Percentiles rank a stretch among this genome's conserved stretches.
phyloP scores from a whole-genome alignment of 1,284 basidiomycete genomes.

The Moesziomyces antarcticus region DNA sequence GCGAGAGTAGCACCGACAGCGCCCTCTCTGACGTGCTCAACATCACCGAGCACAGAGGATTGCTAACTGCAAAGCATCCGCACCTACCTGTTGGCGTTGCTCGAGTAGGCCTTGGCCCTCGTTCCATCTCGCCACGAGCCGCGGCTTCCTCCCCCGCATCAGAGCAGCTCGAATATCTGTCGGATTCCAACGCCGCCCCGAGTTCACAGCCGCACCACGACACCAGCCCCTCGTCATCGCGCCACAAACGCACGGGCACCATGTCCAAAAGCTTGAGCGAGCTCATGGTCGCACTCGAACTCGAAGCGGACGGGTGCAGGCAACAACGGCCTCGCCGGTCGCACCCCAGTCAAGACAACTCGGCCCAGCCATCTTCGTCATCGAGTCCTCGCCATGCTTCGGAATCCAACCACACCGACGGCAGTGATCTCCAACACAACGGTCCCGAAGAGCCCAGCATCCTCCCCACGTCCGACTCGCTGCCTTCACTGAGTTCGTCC shows the following conservation, averaged over 20 bases:
- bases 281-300: slow-evolving; percentile 39
- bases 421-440: neutral
- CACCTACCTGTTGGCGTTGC: slow-evolving; percentile 2
- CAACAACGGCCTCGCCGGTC: no score
- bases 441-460: neutral
- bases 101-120: slow-evolving; percentile 25
- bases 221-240: neutral
- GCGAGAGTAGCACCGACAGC: slow-evolving; percentile 23
- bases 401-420: slow-evolving; percentile 5
- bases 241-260: slow-evolving; percentile 23
- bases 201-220: neutral
- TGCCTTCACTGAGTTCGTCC: slow-evolving; percentile 27
- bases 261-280: slow-evolving; percentile 43
- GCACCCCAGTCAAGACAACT: no score
- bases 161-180: slow-evolving; percentile 6
- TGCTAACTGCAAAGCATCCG: slow-evolving; percentile 10
- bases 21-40: slow-evolving; percentile 36
- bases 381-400: slow-evolving; percentile 1
- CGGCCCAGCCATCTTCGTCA: neutral
- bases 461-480: slow-evolving; percentile 15
- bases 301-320: slow-evolving; percentile 24
- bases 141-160: neutral
- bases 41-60: slow-evolving; percentile 17
- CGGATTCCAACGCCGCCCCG: neutral
- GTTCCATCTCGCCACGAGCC: neutral